A percentile compares a stretch with the other conserved stretches of the same genome.
Conservation (phyloP, 192 early-diverging fungal species). For the Entomortierella lignicola region DNA sequence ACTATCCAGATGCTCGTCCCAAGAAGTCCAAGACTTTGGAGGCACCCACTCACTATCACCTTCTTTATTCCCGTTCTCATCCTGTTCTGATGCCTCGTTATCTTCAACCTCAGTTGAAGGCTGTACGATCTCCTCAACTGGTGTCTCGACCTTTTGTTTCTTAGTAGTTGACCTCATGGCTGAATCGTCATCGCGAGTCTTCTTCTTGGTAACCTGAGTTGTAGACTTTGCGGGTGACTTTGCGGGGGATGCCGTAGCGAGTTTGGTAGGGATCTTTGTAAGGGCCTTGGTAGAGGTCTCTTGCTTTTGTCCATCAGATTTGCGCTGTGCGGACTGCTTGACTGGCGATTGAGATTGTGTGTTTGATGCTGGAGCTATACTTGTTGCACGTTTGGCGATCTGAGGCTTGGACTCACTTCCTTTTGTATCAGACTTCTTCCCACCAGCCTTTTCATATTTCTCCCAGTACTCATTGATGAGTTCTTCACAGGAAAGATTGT, state of each 20-base stretch:
- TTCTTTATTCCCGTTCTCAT: too few relatives aligned
- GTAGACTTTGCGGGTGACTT: not conserved
- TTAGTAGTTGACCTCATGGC: not conserved
- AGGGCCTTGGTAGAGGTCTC: too few relatives aligned
- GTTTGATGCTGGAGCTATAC: too few relatives aligned
- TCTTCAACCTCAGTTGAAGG: not conserved
- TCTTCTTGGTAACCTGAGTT: not conserved
- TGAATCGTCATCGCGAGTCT: slow-evolving; percentile 5
- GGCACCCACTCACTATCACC: slow-evolving; percentile 14
- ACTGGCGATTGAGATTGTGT: too few relatives aligned
- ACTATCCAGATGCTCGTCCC: slow-evolving; percentile 30
- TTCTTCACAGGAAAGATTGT: slow-evolving; percentile 8
- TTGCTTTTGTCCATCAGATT: not conserved
- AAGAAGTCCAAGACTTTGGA: slow-evolving; percentile 25
- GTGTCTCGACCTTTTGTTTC: slow-evolving; percentile 6
- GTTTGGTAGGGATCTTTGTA: too few relatives aligned
- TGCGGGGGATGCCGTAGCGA: not conserved
- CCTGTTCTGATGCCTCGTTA: too few relatives aligned
- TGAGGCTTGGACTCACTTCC: slow-evolving; percentile 18
- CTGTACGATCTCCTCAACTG: not conserved
- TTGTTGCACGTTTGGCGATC: not conserved
- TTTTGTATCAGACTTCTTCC: slow-evolving; percentile 11
- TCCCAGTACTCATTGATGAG: slow-evolving; percentile 32
- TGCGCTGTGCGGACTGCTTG: not conserved
- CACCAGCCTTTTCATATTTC: slow-evolving; percentile 17